Conservation (phyloP, 257 asterid genomes). For the Solanum ossicruentum region DNA sequence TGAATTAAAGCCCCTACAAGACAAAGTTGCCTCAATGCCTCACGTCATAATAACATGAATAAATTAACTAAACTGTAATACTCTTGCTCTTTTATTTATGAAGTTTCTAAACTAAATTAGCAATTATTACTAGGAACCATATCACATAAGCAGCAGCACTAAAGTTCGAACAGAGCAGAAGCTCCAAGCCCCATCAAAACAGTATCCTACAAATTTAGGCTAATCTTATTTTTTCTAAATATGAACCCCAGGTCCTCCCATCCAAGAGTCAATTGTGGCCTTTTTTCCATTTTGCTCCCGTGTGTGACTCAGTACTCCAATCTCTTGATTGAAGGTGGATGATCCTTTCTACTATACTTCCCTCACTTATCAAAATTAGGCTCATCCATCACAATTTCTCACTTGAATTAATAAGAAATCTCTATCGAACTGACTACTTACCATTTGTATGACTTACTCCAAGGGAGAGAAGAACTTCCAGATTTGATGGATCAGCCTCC, state of each 20-base stretch:
- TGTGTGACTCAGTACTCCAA: neutral
- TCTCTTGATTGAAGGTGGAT: neutral
- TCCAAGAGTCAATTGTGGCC: neutral
- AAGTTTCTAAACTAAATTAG: neutral
- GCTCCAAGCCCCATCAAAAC: neutral
- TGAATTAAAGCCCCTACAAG: neutral
- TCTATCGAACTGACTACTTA: constrained; percentile 23
- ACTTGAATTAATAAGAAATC: neutral
- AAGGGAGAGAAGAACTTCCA: constrained; percentile 97
- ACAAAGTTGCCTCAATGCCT: neutral
- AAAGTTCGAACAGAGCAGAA: neutral
- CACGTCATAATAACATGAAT: neutral
- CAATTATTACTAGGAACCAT: neutral
- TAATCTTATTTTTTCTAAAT: neutral
- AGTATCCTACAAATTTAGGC: neutral
- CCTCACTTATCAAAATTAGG: neutral
- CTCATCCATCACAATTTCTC: neutral
- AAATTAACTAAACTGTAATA: neutral
- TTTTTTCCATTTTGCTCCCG: neutral
- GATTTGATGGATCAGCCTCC: constrained; percentile 83
- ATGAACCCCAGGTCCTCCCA: neutral
- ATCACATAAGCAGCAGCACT: neutral
- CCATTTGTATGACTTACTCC: constrained; percentile 99
- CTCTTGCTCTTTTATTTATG: neutral
- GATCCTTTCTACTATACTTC: neutral